Evolutionary conservation across 345 rosid species (phyloP).

Genomic region (Corchorus olitorius): DNA sequence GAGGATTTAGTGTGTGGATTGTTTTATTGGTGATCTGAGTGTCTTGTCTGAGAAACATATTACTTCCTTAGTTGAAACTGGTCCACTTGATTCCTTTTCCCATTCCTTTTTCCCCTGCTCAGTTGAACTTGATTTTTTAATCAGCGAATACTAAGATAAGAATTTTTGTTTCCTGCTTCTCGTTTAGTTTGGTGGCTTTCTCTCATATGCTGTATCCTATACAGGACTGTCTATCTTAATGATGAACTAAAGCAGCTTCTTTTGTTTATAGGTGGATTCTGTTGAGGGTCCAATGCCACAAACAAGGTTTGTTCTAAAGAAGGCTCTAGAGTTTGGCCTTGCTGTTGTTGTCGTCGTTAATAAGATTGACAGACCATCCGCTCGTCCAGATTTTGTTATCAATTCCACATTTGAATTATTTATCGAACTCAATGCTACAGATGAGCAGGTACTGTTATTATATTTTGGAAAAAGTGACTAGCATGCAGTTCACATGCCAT

Average conservation of each 20-base stretch:
- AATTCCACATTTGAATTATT: constrained; percentile 96
- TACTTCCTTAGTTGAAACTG: background rate
- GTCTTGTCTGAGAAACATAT: constrained; percentile 6
- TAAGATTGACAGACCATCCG: constrained; percentile 94
- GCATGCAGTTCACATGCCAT: background rate
- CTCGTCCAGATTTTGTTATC: constrained; percentile 91
- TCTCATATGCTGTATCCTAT: background rate
- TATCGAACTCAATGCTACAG: constrained; percentile 94
- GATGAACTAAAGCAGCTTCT: constrained; percentile 3
- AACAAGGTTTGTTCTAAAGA: constrained; percentile 93
- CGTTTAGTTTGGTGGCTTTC: constrained; percentile 3
- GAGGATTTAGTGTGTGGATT: background rate
- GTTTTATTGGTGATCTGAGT: background rate
- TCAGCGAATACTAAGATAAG: background rate
- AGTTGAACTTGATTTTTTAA: background rate
- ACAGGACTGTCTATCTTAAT: background rate
- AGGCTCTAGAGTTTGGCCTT: constrained; percentile 95
- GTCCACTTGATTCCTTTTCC: background rate
- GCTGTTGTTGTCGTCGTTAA: constrained; percentile 96
- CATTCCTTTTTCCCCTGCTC: background rate
- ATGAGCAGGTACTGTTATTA: constrained; percentile 75
- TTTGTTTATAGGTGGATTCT: constrained; percentile 76
- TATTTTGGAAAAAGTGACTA: constrained; percentile 7
- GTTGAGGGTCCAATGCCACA: constrained; percentile 99
- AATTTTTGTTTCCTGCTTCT: background rate